These are phyloP conservation scores for Solanum ahanhuiri DNA, from an alignment of 257 asterid species.

Conservation along the genomic window DNA sequence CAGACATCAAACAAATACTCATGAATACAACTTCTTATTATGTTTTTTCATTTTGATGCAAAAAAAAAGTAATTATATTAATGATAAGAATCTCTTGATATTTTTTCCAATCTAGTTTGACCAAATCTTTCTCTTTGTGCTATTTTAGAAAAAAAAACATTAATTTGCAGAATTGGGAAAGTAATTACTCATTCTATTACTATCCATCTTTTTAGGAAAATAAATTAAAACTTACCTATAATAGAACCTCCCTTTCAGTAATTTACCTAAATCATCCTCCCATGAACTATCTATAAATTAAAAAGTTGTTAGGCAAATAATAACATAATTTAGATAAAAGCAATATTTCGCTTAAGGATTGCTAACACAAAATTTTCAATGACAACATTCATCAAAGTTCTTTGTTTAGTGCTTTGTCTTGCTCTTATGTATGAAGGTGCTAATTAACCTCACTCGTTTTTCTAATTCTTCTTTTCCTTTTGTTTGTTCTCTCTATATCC, in stretches of 20 bases:
- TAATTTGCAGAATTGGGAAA: background rate
- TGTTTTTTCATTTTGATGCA: background rate
- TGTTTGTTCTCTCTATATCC: too few relatives aligned
- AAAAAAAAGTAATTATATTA: background rate
- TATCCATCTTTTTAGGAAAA: too few relatives aligned
- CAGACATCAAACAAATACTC: too few relatives aligned
- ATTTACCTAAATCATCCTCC: background rate
- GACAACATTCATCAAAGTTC: background rate
- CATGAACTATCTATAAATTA: background rate
- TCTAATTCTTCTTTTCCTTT: too few relatives aligned
- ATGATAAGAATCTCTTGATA: background rate
- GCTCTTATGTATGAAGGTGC: background rate
- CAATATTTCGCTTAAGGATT: background rate
- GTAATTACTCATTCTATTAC: background rate
- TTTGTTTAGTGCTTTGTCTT: background rate
- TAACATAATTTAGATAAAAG: too few relatives aligned
- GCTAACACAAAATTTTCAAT: background rate
- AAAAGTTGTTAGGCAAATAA: background rate
- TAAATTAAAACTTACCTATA: background rate
- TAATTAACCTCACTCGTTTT: too few relatives aligned
- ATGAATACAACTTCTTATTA: too few relatives aligned
- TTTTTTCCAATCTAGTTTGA: background rate
- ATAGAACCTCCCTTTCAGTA: background rate
- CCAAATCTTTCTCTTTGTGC: background rate
- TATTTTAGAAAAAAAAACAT: background rate